A percentile compares a stretch with the other conserved stretches of the same genome.
Conservation (phyloP, 768 basidiomycete species). For the Inosperma sp. region DNA sequence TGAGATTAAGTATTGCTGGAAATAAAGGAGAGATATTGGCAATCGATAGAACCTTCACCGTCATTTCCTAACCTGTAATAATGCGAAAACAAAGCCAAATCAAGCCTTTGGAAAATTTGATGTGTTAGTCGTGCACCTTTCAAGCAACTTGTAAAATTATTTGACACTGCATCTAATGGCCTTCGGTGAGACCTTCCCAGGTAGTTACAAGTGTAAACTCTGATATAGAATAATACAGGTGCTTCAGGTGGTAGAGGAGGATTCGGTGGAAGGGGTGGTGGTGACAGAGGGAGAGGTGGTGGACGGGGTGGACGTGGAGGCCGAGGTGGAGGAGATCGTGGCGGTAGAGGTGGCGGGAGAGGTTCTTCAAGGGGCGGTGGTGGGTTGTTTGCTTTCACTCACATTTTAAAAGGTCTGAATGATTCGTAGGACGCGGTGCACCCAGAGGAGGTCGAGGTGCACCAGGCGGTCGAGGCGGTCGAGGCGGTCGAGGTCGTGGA, state of each 20-base stretch:
- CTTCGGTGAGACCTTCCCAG: too few relatives aligned
- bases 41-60: too few relatives aligned
- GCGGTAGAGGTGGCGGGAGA: slow-evolving; percentile 37
- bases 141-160: too few relatives aligned
- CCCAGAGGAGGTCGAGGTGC: slow-evolving; percentile 38
- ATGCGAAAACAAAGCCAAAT: too few relatives aligned
- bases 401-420: not conserved
- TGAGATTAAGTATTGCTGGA: slow-evolving; percentile 37
- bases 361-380: slow-evolving; percentile 30
- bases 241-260: slow-evolving; percentile 75
- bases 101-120: too few relatives aligned
- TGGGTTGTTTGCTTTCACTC: slow-evolving; percentile 9
- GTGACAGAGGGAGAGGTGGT: slow-evolving; percentile 35
- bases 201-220: too few relatives aligned
- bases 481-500: slow-evolving; percentile 59
- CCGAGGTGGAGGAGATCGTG: slow-evolving; percentile 40
- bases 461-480: slow-evolving; percentile 43
- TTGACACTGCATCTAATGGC: too few relatives aligned
- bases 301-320: slow-evolving; percentile 40
- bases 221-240: too few relatives aligned
- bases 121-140: too few relatives aligned
- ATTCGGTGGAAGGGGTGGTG: slow-evolving; percentile 50
- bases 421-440: slow-evolving; percentile 31
- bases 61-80: too few relatives aligned
- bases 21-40: too few relatives aligned